phyloP scores from a whole-genome alignment of 1,139 yeast genomes.

The Hemisphaericaspora subhashii region DNA sequence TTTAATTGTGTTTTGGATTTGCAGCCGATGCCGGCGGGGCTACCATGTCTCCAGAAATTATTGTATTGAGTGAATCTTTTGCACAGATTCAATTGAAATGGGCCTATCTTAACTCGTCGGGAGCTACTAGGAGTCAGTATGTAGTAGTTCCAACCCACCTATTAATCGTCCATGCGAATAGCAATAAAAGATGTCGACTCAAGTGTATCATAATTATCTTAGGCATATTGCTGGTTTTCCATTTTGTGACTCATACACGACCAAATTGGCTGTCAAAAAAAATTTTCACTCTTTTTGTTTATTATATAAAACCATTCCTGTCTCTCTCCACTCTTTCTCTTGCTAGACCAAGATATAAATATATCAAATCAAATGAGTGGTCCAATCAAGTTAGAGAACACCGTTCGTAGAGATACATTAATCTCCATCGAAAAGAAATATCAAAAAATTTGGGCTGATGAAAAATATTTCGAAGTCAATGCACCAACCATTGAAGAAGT shows the following conservation, averaged over 20 bases:
- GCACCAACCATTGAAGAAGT: conserved; percentile 77
- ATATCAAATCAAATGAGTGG: conserved; percentile 34
- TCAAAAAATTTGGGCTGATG: conserved; percentile 85
- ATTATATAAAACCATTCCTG: too few relatives aligned
- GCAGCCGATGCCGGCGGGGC: conserved; percentile 59
- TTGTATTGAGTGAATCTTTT: conserved; percentile 9
- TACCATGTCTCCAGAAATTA: conserved; percentile 25
- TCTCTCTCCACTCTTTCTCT: background rate
- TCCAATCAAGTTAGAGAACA: conserved; percentile 49
- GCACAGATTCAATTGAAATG: conserved; percentile 3
- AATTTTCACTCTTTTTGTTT: conserved; percentile 2
- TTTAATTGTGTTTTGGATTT: conserved; percentile 48
- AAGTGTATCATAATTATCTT: too few relatives aligned
- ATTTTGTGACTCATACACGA: too few relatives aligned
- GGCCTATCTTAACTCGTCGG: background rate
- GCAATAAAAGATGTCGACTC: too few relatives aligned
- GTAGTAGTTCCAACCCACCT: too few relatives aligned
- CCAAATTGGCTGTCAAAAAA: background rate
- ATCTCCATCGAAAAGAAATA: conserved; percentile 87
- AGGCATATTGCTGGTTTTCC: too few relatives aligned
- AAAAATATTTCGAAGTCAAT: conserved; percentile 78
- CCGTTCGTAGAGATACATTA: conserved; percentile 91
- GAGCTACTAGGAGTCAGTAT: too few relatives aligned
- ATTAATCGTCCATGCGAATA: too few relatives aligned
- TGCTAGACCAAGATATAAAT: background rate